Evolutionary conservation across 1,284 basidiomycete species (phyloP).

Genomic region (Gomphus sp.): DNA sequence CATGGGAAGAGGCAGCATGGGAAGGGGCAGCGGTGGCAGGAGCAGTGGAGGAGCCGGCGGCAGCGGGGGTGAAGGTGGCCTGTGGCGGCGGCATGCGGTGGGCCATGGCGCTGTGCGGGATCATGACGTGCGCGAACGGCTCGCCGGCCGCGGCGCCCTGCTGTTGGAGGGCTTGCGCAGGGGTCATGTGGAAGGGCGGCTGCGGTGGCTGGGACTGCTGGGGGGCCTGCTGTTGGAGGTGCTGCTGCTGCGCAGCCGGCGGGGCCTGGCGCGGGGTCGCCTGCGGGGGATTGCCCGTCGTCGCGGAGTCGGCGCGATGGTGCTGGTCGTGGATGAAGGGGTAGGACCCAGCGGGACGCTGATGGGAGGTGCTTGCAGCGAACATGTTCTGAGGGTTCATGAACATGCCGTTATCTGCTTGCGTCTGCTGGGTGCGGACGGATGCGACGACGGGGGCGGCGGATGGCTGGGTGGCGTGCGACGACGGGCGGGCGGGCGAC

Average conservation of each 20-base stretch:
- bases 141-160: neutral
- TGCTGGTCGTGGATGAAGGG: neutral
- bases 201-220: neutral
- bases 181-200: neutral
- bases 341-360: neutral
- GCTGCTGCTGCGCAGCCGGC: neutral
- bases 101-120: neutral
- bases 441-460: constrained; percentile 6
- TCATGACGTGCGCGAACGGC: neutral
- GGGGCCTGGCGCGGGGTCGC: too few species aligned
- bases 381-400: constrained; percentile 6
- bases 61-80: neutral
- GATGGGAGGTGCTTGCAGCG: neutral
- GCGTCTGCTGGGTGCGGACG: neutral
- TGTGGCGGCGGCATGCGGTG: neutral
- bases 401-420: neutral
- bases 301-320: too few species aligned
- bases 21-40: too few species aligned
- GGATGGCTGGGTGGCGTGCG: neutral
- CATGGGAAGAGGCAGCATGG: too few species aligned
- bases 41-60: neutral
- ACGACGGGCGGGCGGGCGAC: constrained; percentile 6
- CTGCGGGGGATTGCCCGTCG: too few species aligned
- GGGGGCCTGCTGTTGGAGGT: too few species aligned
- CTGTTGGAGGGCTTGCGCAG: neutral